Base-by-base conservation (phyloP, 345 rosid species). In the Citrus medica region DNA sequence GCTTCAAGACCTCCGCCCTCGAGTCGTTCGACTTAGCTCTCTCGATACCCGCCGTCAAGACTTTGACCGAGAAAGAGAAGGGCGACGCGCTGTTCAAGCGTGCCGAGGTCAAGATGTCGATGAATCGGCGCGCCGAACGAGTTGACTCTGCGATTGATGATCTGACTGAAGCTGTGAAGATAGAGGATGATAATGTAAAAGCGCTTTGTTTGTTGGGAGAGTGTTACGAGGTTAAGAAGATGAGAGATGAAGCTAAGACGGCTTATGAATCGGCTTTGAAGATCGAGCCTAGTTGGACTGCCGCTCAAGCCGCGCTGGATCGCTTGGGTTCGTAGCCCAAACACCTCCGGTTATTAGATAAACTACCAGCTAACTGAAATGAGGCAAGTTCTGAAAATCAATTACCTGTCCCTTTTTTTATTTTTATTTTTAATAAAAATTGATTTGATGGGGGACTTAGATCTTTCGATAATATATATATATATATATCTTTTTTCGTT, bases 31-130 rank as follows among this genome's bases (percentile, higher is more conserved):
- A 88, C 76, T 74, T 79, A 22, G 95, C 95, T 38, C 88, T 91
- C 73, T 87, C 92, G 14, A 88, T 87, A 38, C 77, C 85, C 2
- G 88, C 91, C 61, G 78, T 80, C 33, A 85, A 80, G 85, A 87
- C 89, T n/a, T 78, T 91, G 81, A 84, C 68, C 56, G 86, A 79
- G 27, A 32, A 0, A 12, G 95, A 91, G 84, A 68, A 63, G 40
- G 91, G 88, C n/a, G 92, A 89, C 55, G 95, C 95, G 69, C 78
- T 91, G 48, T 69, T 84, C 62, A 87, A 84, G 88, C 80, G 94
- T 63, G 94, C 90, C 4, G 92, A 91, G 83, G 37, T 91, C 75
- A 84, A 78, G 85, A 77, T 84, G 83, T 79, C 76, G 51, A 75
- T 82, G 82, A 80, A 74, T 35, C 80, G 84, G 58, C 79, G 82